phyloP scores from a whole-genome alignment of 192 early-diverging fungal species.

The Dimargaris xerosporica region DNA sequence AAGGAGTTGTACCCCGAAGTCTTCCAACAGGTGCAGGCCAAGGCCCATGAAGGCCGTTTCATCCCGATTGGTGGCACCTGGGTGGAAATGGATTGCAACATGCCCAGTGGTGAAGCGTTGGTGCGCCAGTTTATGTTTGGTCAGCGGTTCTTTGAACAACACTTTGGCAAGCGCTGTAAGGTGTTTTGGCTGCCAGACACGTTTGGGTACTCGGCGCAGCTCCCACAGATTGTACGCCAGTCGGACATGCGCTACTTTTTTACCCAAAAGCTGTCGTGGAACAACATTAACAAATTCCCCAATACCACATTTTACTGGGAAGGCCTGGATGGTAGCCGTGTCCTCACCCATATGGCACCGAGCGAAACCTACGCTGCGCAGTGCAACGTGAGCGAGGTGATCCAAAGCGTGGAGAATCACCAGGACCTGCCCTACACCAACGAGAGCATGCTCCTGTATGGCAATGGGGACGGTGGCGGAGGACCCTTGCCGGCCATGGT shows the following conservation, averaged over 20 bases:
- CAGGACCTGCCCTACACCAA: slow-evolving; percentile 74
- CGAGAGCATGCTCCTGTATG: slow-evolving; percentile 78
- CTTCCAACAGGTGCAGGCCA: slow-evolving; percentile 57
- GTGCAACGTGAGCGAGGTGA: slow-evolving; percentile 37
- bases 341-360: slow-evolving; percentile 83
- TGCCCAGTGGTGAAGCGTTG: slow-evolving; percentile 91
- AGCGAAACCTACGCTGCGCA: slow-evolving; percentile 71
- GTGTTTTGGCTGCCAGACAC: slow-evolving; percentile 94
- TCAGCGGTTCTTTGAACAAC: slow-evolving; percentile 70
- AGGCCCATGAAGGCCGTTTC: slow-evolving; percentile 60
- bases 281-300: slow-evolving; percentile 98
- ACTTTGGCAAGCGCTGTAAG: slow-evolving; percentile 49
- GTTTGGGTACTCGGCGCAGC: slow-evolving; percentile 80
- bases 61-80: slow-evolving; percentile 90
- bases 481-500: slow-evolving; percentile 74
- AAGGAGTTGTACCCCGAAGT: slow-evolving; percentile 66
- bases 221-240: slow-evolving; percentile 80
- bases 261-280: slow-evolving; percentile 98
- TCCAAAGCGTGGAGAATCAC: slow-evolving; percentile 64
- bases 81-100: slow-evolving; percentile 98
- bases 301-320: slow-evolving; percentile 93
- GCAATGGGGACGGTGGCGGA: slow-evolving; percentile 95
- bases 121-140: slow-evolving; percentile 90
- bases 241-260: slow-evolving; percentile 87
- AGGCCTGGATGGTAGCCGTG: slow-evolving; percentile 67